Evolutionary conservation across 176 grass and related monocot genomes (phyloP).

Genomic region (Oryza nivara): DNA sequence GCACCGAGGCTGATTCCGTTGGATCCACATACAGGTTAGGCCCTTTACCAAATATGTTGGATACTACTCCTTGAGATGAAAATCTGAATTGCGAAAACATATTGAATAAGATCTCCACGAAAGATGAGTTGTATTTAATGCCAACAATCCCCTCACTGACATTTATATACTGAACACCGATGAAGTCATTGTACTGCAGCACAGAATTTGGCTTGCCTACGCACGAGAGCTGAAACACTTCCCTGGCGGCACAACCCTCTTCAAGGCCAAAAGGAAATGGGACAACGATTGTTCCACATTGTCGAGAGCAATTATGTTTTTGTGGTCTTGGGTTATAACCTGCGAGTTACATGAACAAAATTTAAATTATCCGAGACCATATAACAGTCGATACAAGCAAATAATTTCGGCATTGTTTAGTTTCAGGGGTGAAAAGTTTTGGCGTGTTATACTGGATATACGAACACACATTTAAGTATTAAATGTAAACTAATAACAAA

Average conservation of each 20-base stretch:
- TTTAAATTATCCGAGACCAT: too few relatives aligned
- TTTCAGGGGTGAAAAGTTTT: too few relatives aligned
- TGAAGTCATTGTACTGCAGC: not conserved
- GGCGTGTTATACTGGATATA: too few relatives aligned
- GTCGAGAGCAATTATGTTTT: not conserved
- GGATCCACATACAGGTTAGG: not conserved
- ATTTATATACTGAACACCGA: not conserved
- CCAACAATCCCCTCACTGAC: not conserved
- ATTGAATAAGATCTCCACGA: too few relatives aligned
- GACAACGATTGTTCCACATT: constrained; percentile 13
- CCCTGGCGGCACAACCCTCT: not conserved
- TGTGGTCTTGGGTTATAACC: too few relatives aligned
- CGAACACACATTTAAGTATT: too few relatives aligned
- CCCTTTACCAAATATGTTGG: not conserved
- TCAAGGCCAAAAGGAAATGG: constrained; percentile 3
- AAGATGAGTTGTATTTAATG: not conserved
- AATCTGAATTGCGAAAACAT: too few relatives aligned
- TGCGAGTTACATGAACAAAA: too few relatives aligned
- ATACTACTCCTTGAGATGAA: too few relatives aligned
- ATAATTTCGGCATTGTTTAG: too few relatives aligned
- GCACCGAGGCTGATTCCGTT: not conserved
- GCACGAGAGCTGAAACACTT: not conserved
- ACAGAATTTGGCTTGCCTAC: not conserved
- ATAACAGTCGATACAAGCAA: too few relatives aligned
- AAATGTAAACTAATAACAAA: too few relatives aligned